phyloP scores from a whole-genome alignment of 192 early-diverging fungal genomes.

The Coemansia sp. region DNA sequence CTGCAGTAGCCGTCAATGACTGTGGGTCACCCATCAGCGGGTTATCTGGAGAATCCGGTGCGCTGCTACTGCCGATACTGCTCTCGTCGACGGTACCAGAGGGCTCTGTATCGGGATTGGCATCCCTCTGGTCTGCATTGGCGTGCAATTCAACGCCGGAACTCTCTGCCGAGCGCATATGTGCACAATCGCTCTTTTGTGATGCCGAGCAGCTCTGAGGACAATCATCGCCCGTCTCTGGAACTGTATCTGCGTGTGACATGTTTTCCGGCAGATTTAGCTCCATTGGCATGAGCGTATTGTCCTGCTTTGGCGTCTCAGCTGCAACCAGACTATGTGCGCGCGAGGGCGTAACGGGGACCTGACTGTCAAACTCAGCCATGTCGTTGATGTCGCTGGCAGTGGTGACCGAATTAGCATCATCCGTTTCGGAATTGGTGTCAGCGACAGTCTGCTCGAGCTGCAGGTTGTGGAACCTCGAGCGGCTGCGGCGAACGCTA shows the following conservation, averaged over 20 bases:
- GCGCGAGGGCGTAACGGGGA: slow-evolving; percentile 23
- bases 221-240: not conserved
- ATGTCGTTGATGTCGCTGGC: slow-evolving; percentile 44
- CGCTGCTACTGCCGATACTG: slow-evolving; percentile 10
- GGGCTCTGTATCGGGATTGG: slow-evolving; percentile 6
- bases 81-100: not conserved
- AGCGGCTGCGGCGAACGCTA: slow-evolving; percentile 16
- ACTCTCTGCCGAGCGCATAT: not conserved
- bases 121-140: not conserved
- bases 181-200: not conserved
- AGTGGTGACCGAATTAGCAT: slow-evolving; percentile 36
- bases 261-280: not conserved
- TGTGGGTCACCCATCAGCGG: not conserved
- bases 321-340: slow-evolving; percentile 7
- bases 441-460: slow-evolving; percentile 39
- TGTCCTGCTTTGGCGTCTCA: slow-evolving; percentile 5
- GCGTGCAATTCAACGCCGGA: not conserved
- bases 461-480: slow-evolving; percentile 50
- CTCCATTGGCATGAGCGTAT: not conserved
- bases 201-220: not conserved
- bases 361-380: slow-evolving; percentile 26
- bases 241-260: not conserved
- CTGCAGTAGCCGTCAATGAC: not conserved
- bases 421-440: slow-evolving; percentile 39
- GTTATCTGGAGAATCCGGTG: slow-evolving; percentile 7